Evolutionary conservation across 176 grass and related monocot species (phyloP), one percentile per base, ranked within the genome.

Genomic region (Musa itinerans): DNA sequence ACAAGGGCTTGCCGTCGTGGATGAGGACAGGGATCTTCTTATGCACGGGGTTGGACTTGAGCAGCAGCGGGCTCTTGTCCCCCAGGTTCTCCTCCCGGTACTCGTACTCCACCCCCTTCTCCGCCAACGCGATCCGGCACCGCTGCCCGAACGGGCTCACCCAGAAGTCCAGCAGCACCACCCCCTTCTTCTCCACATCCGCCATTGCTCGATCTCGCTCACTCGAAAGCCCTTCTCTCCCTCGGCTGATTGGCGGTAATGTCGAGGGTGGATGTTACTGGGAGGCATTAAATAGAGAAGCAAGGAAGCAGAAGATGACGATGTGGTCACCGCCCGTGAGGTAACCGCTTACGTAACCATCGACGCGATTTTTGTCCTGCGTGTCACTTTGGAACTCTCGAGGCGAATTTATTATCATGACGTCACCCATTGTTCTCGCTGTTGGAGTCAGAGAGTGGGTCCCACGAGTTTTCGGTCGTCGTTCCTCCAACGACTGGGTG

Each of bases 21-120:
- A 94, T 63, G 22, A 94, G 85, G 1, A 90, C 87, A 0, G 91
- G 91, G 77, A 93, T 76, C 78, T 90, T 89, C 85, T 90, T 90
- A 71, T 90, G 74, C 9, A 96, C n/a, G 0, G 92, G 92, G 75
- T 96, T 96, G 81, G 84, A 63, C 3, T 74, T 75, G n/a, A 92
- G 70, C 52, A 96, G 81, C 53, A 89, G 80, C 51, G 84, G 77
- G 73, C 92, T 86, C 89, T 96, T 92, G 68, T 72, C 65, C 12
- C 59, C 51, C 81, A 92, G 74, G 63, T 92, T 74, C 11, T 80
- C 64, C 75, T 89, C 88, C 71, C 79, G 78, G 52, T 77, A 76
- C 50, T 83, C 67, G 63, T 84, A 87, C 2, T 73, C 0, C 0
- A 92, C 24, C 66, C 64, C 80, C 53, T 96, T 96, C 71, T 89